A percentile compares a stretch with the other conserved stretches of the same genome.
These are phyloP conservation scores for Phtheirospermum japonicum DNA, from an alignment of 257 asterid species.

Conservation along the genomic window DNA sequence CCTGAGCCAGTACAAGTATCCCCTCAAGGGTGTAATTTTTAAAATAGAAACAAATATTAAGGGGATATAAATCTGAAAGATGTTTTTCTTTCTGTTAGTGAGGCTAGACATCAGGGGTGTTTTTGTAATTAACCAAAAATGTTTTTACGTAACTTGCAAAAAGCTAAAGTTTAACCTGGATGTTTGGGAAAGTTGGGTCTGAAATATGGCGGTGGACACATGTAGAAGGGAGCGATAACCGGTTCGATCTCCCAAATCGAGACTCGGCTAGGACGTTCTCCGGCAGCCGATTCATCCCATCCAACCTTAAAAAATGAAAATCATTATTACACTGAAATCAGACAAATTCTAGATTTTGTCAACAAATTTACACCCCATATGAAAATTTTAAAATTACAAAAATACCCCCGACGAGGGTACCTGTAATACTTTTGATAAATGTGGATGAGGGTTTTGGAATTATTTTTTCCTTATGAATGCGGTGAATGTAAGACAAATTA, in stretches of 20 bases:
- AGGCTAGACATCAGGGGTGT: neutral
- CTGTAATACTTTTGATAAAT: too few species aligned
- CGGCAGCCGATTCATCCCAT: slow-evolving; percentile 98
- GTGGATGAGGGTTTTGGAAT: too few species aligned
- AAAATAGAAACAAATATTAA: too few species aligned
- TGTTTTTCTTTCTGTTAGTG: neutral
- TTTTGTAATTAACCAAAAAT: neutral
- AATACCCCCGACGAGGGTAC: too few species aligned
- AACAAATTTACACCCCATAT: neutral
- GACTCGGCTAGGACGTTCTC: slow-evolving; percentile 90
- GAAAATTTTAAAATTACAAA: too few species aligned
- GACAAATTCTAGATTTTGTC: neutral
- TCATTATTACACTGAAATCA: neutral
- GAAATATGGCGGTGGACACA: slow-evolving; percentile 93
- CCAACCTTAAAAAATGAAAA: slow-evolving; percentile 60
- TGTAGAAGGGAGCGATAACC: slow-evolving; percentile 85
- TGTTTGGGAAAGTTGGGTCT: slow-evolving; percentile 76
- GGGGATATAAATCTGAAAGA: neutral
- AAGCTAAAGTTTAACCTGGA: slow-evolving; percentile 36
- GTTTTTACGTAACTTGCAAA: neutral
- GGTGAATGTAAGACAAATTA: too few species aligned
- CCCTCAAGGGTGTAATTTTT: too few species aligned
- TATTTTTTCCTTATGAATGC: too few species aligned
- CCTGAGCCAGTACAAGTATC: too few species aligned
- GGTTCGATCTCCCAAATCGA: slow-evolving; percentile 96